Conservation (phyloP, 2,329 filamentous ascomycete genomes). For the Venturia asperata region DNA sequence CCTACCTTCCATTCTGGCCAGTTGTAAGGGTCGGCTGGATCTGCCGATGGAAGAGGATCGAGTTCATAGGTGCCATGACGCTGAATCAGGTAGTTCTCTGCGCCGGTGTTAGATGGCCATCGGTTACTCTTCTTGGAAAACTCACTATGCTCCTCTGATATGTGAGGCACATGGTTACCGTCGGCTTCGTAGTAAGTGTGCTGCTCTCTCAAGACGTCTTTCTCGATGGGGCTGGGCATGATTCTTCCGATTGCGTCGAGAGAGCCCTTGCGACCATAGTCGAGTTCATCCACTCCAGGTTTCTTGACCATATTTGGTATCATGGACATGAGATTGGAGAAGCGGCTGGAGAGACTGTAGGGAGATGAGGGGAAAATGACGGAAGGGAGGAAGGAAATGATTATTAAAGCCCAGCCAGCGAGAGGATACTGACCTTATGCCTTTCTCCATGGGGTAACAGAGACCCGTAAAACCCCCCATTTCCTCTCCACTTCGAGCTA, state of each 20-base stretch:
- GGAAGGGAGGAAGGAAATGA: neutral
- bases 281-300: neutral
- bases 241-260: neutral
- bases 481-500: neutral
- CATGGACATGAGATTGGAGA: neutral
- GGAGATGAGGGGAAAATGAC: neutral
- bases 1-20: conserved; percentile 46
- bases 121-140: neutral
- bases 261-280: neutral
- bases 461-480: neutral
- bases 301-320: neutral
- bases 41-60: conserved; percentile 46
- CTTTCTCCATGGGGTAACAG: neutral
- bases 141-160: conserved; percentile 4
- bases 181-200: conserved; percentile 3
- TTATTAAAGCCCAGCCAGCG: neutral
- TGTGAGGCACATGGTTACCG: neutral
- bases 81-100: conserved; percentile 45
- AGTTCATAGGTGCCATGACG: conserved; percentile 50
- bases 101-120: conserved; percentile 30
- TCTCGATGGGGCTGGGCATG: neutral
- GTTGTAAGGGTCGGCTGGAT: conserved; percentile 49
- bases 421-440: neutral
- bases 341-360: neutral
- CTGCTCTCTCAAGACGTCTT: neutral